Evolutionary conservation across 2,329 filamentous ascomycete species (phyloP).

Genomic region (Monosporascus sp.): DNA sequence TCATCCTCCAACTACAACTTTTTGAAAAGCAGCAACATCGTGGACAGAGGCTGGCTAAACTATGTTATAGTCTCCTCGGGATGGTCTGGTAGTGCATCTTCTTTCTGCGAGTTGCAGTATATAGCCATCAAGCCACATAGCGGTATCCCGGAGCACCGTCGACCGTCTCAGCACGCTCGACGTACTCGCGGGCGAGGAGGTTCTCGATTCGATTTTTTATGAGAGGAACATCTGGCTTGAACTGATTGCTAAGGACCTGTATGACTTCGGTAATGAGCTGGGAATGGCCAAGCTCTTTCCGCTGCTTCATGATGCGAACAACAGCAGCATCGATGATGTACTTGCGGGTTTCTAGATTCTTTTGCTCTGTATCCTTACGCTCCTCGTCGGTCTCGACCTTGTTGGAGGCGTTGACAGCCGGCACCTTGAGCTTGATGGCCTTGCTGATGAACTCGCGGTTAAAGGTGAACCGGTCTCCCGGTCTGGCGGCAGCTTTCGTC

Average conservation of each 20-base stretch:
- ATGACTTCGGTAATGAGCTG: constrained; percentile 68
- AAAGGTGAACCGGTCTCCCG: constrained; percentile 73
- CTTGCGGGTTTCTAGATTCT: constrained; percentile 65
- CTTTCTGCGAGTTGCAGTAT: not conserved
- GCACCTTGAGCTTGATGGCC: constrained; percentile 82
- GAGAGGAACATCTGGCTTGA: constrained; percentile 70
- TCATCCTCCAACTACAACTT: not conserved
- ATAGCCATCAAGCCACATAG: constrained; percentile 56
- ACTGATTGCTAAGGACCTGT: constrained; percentile 60
- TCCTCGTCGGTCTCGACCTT: constrained; percentile 75
- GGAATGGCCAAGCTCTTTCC: constrained; percentile 65
- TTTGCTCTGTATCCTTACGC: constrained; percentile 66
- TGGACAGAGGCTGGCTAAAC: not conserved
- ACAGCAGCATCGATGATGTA: constrained; percentile 72
- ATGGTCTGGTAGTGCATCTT: not conserved
- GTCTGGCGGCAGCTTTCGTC: constrained; percentile 65
- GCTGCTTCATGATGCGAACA: constrained; percentile 83
- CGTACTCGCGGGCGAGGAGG: constrained; percentile 69
- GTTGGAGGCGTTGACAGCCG: constrained; percentile 73
- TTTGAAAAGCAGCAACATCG: not conserved
- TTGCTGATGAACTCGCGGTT: constrained; percentile 79
- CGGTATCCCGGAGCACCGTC: constrained; percentile 64
- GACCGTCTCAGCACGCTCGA: constrained; percentile 68
- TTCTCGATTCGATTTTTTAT: constrained; percentile 80
- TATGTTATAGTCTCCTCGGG: not conserved